Conservation (phyloP, 78 protist genomes). For the Pigoraptor vietnamica region DNA sequence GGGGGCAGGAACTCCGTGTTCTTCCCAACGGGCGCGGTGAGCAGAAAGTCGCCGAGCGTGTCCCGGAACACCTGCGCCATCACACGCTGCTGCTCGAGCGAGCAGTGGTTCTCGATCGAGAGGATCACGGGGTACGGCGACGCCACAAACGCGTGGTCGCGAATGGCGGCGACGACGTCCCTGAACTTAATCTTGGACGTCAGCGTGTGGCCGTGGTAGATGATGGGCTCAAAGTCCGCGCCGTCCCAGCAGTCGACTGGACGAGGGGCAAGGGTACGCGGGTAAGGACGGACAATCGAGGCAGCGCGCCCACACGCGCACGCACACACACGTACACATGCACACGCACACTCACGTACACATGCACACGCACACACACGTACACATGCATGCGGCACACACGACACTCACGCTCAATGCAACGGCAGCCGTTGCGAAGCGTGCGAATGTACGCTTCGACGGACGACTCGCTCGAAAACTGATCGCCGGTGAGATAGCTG, state of each 20-base stretch:
- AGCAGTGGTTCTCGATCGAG: slow-evolving; percentile 65
- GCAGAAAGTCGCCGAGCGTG: background rate
- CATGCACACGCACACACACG: too few species aligned
- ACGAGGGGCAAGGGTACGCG: too few species aligned
- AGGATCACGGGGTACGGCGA: slow-evolving; percentile 81
- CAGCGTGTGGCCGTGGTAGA: slow-evolving; percentile 77
- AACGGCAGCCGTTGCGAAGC: slow-evolving; percentile 52
- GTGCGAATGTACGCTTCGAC: slow-evolving; percentile 45
- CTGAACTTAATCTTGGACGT: slow-evolving; percentile 57
- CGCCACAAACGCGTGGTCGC: slow-evolving; percentile 46
- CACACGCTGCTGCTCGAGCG: slow-evolving; percentile 11
- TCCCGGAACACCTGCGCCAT: background rate
- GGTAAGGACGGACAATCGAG: too few species aligned
- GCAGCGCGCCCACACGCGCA: background rate
- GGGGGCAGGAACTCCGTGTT: background rate
- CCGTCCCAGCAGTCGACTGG: slow-evolving; percentile 86
- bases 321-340: background rate
- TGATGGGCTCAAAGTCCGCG: slow-evolving; percentile 63
- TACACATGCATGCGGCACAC: too few species aligned
- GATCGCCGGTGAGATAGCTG: slow-evolving; percentile 48
- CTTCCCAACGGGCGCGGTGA: background rate
- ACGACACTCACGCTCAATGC: slow-evolving; percentile 77
- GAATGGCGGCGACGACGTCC: slow-evolving; percentile 53
- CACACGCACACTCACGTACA: too few species aligned
- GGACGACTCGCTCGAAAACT: slow-evolving; percentile 28